phyloP scores from a whole-genome alignment of 2,329 filamentous ascomycete genomes.

The Claviceps spartinae region DNA sequence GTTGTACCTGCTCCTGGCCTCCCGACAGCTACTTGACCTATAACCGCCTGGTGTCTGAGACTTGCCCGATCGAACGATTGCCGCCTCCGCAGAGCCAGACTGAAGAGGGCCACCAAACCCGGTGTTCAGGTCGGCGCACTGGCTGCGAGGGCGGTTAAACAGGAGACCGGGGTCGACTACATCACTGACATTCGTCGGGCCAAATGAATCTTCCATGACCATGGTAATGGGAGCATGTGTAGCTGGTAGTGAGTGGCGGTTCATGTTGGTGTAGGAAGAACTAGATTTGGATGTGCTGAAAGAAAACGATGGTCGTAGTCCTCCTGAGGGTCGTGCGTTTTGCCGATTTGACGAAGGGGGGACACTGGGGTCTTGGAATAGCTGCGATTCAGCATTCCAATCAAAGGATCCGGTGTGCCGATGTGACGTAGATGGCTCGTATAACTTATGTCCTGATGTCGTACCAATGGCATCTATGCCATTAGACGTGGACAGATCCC shows the following conservation, averaged over 20 bases:
- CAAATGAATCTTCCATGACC: constrained; percentile 35
- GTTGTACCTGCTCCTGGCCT: constrained; percentile 26
- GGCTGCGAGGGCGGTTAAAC: constrained; percentile 36
- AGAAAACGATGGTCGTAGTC: constrained; percentile 34
- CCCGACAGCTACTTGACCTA: constrained; percentile 32
- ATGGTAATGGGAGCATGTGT: constrained; percentile 25
- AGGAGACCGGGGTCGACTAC: constrained; percentile 48
- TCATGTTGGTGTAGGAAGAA: constrained; percentile 9
- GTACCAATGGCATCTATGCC: constrained; percentile 48
- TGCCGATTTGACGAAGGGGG: constrained; percentile 22
- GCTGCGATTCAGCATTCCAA: constrained; percentile 41
- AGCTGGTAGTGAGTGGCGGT: constrained; percentile 21
- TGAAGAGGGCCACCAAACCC: constrained; percentile 19
- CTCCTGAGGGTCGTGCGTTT: constrained; percentile 22
- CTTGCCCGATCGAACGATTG: constrained; percentile 14
- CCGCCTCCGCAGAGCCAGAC: constrained; percentile 15
- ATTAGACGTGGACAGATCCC: constrained; percentile 41
- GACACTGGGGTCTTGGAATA: constrained; percentile 35
- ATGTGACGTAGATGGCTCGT: constrained; percentile 24
- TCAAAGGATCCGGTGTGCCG: constrained; percentile 39
- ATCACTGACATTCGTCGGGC: constrained; percentile 29
- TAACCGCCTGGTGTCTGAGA: constrained; percentile 19
- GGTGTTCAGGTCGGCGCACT: constrained; percentile 27
- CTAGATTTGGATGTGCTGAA: constrained; percentile 32
- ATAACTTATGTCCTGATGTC: constrained; percentile 28